A percentile compares a stretch with the other conserved stretches of the same genome.
phyloP scores from a whole-genome alignment of 441 rosid genomes.

The Pelargonium cotyledonis region DNA sequence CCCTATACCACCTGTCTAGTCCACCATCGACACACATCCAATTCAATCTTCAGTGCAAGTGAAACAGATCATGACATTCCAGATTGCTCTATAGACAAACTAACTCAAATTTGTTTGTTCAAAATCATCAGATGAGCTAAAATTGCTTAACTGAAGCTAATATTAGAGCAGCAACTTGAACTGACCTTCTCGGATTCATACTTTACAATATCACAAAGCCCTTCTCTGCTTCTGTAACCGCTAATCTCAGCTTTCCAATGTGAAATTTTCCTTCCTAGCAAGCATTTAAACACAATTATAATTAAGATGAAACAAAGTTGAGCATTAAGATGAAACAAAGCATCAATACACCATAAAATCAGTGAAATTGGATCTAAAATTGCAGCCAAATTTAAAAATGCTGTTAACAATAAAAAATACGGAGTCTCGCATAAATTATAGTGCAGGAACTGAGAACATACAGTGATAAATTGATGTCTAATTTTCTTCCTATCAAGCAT shows the following conservation, averaged over 20 bases:
- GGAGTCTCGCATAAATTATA: too few relatives aligned
- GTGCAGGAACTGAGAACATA: too few relatives aligned
- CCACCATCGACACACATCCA: background rate
- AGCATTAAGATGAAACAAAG: background rate
- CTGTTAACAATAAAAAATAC: too few relatives aligned
- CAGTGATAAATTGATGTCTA: too few relatives aligned
- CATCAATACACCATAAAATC: background rate
- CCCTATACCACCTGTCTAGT: background rate
- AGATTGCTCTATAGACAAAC: background rate
- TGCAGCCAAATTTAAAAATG: too few relatives aligned
- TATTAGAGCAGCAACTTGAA: slow-evolving; percentile 9
- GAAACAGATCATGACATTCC: background rate
- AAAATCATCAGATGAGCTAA: background rate
- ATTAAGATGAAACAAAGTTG: background rate
- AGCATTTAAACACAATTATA: background rate
- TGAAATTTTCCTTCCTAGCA: background rate
- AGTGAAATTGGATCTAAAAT: background rate
- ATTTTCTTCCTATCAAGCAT: too few relatives aligned
- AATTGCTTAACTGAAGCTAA: background rate
- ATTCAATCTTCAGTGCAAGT: background rate
- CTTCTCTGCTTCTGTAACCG: background rate
- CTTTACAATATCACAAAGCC: slow-evolving; percentile 14
- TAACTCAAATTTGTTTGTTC: background rate
- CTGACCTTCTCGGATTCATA: slow-evolving; percentile 62
- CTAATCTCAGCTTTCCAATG: background rate